Evolutionary conservation across 805 yeast genomes (phyloP), one percentile per base, ranked within the genome.

Genomic region (Saturnispora hagleri): DNA sequence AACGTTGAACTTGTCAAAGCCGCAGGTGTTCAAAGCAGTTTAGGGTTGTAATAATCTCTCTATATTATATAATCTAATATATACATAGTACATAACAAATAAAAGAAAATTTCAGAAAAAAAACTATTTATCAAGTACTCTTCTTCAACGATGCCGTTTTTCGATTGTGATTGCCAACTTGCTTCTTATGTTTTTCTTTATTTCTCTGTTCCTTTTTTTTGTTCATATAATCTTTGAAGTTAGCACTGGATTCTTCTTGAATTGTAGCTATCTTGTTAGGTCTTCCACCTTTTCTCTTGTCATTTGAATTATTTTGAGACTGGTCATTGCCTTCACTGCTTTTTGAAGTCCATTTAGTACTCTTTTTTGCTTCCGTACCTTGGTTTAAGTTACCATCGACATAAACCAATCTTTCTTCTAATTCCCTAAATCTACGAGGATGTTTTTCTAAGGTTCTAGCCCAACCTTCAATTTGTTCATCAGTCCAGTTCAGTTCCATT

Each of bases 391-490:
- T 56, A 1, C 62, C 62, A 33, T 80, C 80, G 55, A 64, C 69
- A n/a, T 58, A 62, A 53, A 80, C 70, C 58, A 71, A 81, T 55
- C 76, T 76, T 49, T 82, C 84, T 59, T 86, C 95, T 52, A 86
- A 63, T 2, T 79, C 53, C 58, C 77, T 76, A 56, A 77, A 82
- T 52, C 86, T 72, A 43, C 73, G 72, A 0, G 93, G 89, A 43
- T 81, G 77, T 59, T 77, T 78, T 48, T 79, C 74, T 18, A 89
- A 63, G 84, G 86, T 84, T 51, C 85, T 70, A 1, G 84, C 84
- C 97, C 97, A 91, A 0, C 96, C 96, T 72, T 90, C 97, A 46
- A 91, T 80, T 63, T 88, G 96, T 61, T 89, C 96, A 65, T 89
- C 90, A 0, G 89, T 73, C 96, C 95, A 89, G 1, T 72, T 72